Evolutionary conservation across 2,329 filamentous ascomycete genomes (phyloP), one percentile per base, ranked within the genome.

Genomic region (Dactylellina haptotyla): DNA sequence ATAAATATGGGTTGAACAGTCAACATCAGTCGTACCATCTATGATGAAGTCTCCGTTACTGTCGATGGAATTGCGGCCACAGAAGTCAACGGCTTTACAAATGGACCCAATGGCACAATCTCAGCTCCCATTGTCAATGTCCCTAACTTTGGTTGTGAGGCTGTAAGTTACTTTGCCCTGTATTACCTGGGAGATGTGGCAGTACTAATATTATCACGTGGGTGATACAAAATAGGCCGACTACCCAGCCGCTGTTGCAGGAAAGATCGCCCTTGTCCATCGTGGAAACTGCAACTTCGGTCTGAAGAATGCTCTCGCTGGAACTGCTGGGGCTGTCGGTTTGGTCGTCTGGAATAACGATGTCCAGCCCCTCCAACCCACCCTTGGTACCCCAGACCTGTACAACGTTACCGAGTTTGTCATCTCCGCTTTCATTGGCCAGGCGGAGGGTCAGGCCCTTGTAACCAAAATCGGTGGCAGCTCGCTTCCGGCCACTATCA

Each of bases 201-300:
- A n/a, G n/a, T n/a, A n/a, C n/a, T n/a, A n/a, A n/a, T n/a, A n/a
- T n/a, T n/a, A n/a, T n/a, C n/a, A n/a, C n/a, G n/a, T n/a, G n/a
- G n/a, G n/a, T n/a, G n/a, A n/a, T n/a, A n/a, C n/a, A n/a, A n/a
- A n/a, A 9, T 61, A 77, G 75, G 77, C 80, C 10, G 86, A 89
- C 78, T 89, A 82, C 79, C 84, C 87, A 0, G 80, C 82, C 1
- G 81, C 81, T 14, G 81, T 87, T 12, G 77, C 82, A 2, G 87
- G 85, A 37, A 85, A 83, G 18, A 84, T 90, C 48, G 88, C 87
- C 3, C 81, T 90, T 20, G 83, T 90, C 61, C 83, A 82, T 4
- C 85, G 88, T 76, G 88, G 88, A 63, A 80, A 77, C 1, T 90
- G 88, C 78, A 76, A 83, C 14, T 90, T 90, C 65, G 84, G 82